Conservation (phyloP, 202 grass and related monocot species). For the Miscanthus sacchariflorus region DNA sequence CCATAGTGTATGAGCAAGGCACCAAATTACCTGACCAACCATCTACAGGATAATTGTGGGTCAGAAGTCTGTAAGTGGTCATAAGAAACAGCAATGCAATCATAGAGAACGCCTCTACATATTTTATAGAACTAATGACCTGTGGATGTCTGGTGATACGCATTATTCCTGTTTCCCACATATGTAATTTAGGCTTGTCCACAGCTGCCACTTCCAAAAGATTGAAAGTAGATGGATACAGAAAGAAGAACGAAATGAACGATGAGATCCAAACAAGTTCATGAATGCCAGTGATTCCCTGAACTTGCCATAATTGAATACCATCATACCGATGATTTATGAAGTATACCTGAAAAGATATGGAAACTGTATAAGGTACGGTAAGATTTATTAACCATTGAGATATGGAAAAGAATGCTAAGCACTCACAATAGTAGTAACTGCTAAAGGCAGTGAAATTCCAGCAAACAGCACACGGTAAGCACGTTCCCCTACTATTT, state of each 20-base stretch:
- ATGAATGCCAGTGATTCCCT: conserved; percentile 71
- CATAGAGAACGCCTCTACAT: neutral
- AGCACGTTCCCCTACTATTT: conserved; percentile 82
- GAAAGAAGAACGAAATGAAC: conserved; percentile 85
- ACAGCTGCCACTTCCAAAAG: conserved; percentile 94
- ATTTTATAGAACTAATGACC: conserved; percentile 47
- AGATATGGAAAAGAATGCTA: conserved; percentile 13
- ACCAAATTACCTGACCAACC: conserved; percentile 99
- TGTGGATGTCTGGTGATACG: conserved; percentile 93
- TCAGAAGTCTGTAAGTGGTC: conserved; percentile 13
- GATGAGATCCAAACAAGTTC: conserved; percentile 83
- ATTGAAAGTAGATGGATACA: conserved; percentile 99
- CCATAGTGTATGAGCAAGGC: conserved; percentile 92
- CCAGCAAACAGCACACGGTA: conserved; percentile 90
- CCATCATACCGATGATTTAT: conserved; percentile 96
- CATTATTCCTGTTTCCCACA: conserved; percentile 99
- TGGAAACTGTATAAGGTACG: conserved; percentile 28
- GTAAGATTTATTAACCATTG: neutral
- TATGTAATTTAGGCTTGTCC: conserved; percentile 92
- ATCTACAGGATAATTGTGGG: conserved; percentile 52
- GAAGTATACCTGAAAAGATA: conserved; percentile 87
- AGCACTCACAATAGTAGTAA: conserved; percentile 85
- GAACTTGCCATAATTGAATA: conserved; percentile 87
- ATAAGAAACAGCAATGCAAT: conserved; percentile 17
- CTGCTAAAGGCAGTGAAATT: conserved; percentile 87